Evolutionary conservation across 192 early-diverging fungal genomes (phyloP).

Genomic region (Coemansia sp.): DNA sequence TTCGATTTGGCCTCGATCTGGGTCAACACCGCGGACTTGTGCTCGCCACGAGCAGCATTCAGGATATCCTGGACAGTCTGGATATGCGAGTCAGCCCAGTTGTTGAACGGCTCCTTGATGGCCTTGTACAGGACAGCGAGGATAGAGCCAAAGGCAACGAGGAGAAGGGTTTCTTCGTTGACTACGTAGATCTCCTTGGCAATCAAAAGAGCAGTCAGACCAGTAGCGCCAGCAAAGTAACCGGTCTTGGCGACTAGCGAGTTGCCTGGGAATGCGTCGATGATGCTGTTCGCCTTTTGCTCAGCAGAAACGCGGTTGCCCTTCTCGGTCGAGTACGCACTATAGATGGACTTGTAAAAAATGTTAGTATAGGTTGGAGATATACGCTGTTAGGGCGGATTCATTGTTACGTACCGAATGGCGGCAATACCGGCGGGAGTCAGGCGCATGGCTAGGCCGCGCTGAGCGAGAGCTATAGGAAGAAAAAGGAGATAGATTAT

Average conservation of each 20-base stretch:
- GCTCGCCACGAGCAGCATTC: conserved; percentile 83
- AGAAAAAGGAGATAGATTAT: background rate
- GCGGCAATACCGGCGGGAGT: conserved; percentile 49
- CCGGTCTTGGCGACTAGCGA: conserved; percentile 87
- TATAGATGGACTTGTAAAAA: conserved; percentile 9
- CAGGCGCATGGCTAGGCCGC: conserved; percentile 50
- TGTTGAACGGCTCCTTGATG: conserved; percentile 82
- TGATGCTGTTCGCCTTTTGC: conserved; percentile 86
- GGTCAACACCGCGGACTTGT: conserved; percentile 88
- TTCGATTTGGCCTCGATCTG: conserved; percentile 90
- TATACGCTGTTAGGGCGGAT: background rate
- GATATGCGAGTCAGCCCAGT: conserved; percentile 70
- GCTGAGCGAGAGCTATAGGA: conserved; percentile 52
- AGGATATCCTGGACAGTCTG: conserved; percentile 84
- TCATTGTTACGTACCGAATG: conserved; percentile 31
- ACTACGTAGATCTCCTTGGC: conserved; percentile 98
- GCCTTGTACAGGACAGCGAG: conserved; percentile 77
- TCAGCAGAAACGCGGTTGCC: conserved; percentile 56
- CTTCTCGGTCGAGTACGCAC: conserved; percentile 46
- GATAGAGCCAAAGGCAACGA: conserved; percentile 81
- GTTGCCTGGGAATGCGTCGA: conserved; percentile 92
- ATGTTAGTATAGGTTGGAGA: background rate
- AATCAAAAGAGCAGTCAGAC: conserved; percentile 84
- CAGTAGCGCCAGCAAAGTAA: conserved; percentile 81
- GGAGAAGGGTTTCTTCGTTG: conserved; percentile 90